Conservation (phyloP, 345 rosid genomes). For the Citrus sinensis region DNA sequence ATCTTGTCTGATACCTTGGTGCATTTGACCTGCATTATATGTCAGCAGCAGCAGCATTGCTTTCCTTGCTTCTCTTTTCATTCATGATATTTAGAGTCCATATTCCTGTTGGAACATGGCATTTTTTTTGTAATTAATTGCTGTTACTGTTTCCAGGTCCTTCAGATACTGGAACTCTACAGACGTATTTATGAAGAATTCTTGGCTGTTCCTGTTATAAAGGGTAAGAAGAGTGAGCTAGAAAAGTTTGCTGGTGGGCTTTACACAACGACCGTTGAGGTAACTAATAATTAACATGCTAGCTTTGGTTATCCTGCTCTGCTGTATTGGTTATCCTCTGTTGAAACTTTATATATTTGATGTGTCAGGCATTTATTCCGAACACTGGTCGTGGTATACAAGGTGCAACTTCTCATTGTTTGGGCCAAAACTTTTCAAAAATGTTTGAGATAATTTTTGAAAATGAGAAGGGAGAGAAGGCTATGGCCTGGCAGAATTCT, state of each 20-base stretch:
- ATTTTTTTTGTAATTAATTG: background rate
- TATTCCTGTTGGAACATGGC: background rate
- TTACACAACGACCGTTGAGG: constrained; percentile 97
- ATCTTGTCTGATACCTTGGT: background rate
- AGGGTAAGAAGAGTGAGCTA: constrained; percentile 93
- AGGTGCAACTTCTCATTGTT: constrained; percentile 97
- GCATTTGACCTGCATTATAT: background rate
- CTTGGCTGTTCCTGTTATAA: constrained; percentile 86
- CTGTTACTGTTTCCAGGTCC: constrained; percentile 42
- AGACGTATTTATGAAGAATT: constrained; percentile 85
- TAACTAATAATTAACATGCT: constrained; percentile 9
- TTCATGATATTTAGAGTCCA: background rate
- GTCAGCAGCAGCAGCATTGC: background rate
- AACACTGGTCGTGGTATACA: constrained; percentile 96
- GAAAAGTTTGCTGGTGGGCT: constrained; percentile 99
- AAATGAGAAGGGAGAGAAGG: constrained; percentile 88
- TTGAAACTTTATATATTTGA: background rate
- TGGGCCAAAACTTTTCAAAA: constrained; percentile 96
- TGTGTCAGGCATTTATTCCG: constrained; percentile 85
- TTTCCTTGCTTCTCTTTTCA: background rate
- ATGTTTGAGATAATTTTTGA: constrained; percentile 93
- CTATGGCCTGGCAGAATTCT: constrained; percentile 97
- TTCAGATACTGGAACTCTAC: constrained; percentile 81
- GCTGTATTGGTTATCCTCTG: too few species aligned
- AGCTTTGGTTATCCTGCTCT: too few species aligned